phyloP scores from a whole-genome alignment of 2,329 filamentous ascomycete species.

The Cladophialophora chaetospira region DNA sequence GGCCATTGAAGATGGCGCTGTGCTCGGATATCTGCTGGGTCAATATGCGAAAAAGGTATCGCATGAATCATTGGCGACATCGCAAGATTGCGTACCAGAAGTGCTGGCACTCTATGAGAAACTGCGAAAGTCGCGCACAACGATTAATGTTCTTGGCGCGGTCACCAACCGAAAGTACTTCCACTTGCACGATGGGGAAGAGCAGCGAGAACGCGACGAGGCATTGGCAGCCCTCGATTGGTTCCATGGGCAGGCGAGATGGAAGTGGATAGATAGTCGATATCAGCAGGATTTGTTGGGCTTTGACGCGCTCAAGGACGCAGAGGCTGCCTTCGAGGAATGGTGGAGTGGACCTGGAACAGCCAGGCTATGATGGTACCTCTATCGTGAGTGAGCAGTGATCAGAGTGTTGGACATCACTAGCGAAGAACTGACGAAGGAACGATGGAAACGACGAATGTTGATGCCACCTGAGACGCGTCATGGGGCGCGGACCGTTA shows the following conservation, averaged over 20 bases:
- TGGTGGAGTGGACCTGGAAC: conserved; percentile 4
- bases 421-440: no score
- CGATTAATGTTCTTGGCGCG: conserved; percentile 60
- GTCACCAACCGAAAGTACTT: conserved; percentile 63
- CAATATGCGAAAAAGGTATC: not conserved
- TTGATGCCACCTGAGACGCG: no score
- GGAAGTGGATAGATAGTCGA: conserved; percentile 11
- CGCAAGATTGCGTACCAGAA: conserved; percentile 38
- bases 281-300: conserved; percentile 15
- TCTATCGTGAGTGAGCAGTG: no score
- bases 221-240: not conserved
- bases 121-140: conserved; percentile 60
- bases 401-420: no score
- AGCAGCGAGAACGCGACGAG: conserved; percentile 56
- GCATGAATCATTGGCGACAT: not conserved
- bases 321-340: conserved; percentile 2
- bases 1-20: conserved; percentile 37
- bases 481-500: no score
- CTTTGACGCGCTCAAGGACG: conserved; percentile 11
- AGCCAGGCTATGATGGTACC: not conserved
- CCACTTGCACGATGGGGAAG: conserved; percentile 60
- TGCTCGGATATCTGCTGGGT: conserved; percentile 56
- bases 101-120: conserved; percentile 53
- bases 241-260: not conserved
- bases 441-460: no score